Conservation (phyloP, 2,329 filamentous ascomycete species). For the Ceratocystis lukuohia region DNA sequence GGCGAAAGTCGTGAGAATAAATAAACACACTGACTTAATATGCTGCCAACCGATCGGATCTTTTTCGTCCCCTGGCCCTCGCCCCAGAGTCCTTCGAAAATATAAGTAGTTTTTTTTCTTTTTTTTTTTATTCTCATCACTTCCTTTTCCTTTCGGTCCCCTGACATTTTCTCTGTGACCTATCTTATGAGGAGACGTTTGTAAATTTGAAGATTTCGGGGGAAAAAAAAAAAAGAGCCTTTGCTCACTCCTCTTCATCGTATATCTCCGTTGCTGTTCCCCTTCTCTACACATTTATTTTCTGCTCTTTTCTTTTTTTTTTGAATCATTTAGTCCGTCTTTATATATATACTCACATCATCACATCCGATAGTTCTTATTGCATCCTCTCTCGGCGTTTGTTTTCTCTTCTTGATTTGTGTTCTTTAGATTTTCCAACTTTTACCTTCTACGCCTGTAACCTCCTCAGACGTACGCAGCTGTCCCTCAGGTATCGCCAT, state of each 20-base stretch:
- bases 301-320: background rate
- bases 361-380: background rate
- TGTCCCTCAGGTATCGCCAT: background rate
- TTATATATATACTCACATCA: background rate
- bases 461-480: background rate
- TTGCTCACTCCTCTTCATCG: background rate
- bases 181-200: background rate
- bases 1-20: background rate
- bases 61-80: slow-evolving; percentile 10
- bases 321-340: too few relatives aligned
- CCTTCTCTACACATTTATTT: background rate
- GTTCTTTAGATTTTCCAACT: background rate
- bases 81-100: background rate
- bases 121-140: background rate
- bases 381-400: slow-evolving; percentile 3
- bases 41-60: slow-evolving; percentile 3
- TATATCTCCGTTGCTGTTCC: background rate
- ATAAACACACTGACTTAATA: slow-evolving; percentile 7
- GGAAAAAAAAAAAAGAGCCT: background rate
- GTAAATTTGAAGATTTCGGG: background rate
- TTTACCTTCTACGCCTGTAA: background rate
- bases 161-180: background rate
- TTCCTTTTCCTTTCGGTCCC: slow-evolving; percentile 6
- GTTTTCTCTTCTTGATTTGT: background rate
- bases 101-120: background rate